Conservation (phyloP, 2,329 filamentous ascomycete genomes). For the Apiospora hydei region DNA sequence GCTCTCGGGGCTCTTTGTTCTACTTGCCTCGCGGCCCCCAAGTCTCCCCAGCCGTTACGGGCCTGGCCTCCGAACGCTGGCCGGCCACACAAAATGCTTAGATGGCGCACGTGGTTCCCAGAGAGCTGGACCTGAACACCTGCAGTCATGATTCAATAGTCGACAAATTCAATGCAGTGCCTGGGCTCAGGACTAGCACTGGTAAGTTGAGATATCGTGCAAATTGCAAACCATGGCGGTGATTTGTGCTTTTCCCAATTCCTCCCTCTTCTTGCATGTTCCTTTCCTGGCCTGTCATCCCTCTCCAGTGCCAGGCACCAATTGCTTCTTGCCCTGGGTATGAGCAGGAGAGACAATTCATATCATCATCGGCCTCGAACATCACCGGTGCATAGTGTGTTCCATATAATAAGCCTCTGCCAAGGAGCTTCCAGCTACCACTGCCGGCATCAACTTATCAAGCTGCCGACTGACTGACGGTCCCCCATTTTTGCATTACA, state of each 20-base stretch:
- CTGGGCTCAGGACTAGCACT: slow-evolving; percentile 65
- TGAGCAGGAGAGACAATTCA: background rate
- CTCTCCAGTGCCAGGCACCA: slow-evolving; percentile 19
- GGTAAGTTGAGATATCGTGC: slow-evolving; percentile 52
- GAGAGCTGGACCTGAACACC: slow-evolving; percentile 43
- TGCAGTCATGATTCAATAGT: slow-evolving; percentile 52
- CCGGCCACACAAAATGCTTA: slow-evolving; percentile 41
- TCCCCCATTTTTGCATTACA: slow-evolving; percentile 46
- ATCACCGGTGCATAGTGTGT: background rate
- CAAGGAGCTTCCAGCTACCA: background rate
- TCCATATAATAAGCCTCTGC: slow-evolving; percentile 3
- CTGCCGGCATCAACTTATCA: background rate
- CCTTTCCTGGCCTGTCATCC: slow-evolving; percentile 1
- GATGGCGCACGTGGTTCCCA: slow-evolving; percentile 44
- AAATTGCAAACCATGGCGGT: background rate
- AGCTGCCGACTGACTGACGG: slow-evolving; percentile 29
- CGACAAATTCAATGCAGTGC: slow-evolving; percentile 62
- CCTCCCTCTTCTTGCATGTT: background rate
- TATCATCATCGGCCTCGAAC: background rate
- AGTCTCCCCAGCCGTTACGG: background rate
- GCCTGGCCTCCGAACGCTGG: slow-evolving; percentile 27
- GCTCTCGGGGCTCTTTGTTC: background rate
- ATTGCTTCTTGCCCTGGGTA: background rate
- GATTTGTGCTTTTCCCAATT: background rate
- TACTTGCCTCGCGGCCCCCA: slow-evolving; percentile 14